phyloP scores from a whole-genome alignment of 2,329 filamentous ascomycete genomes.

The Trichoderma semiorbis region DNA sequence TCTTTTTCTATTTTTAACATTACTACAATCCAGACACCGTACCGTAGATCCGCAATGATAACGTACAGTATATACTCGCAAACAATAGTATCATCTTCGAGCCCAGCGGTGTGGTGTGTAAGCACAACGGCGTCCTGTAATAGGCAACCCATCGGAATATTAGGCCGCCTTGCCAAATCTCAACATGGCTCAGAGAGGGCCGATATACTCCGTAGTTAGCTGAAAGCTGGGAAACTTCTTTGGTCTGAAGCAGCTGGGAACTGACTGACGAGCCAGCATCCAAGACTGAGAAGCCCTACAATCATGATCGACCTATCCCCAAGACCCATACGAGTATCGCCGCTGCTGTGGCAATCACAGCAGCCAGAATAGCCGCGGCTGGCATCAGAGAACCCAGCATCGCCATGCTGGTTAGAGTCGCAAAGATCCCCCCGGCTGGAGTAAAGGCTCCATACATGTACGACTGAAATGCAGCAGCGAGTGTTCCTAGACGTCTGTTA shows the following conservation, averaged over 20 bases:
- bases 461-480: conserved; percentile 14
- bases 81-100: not conserved
- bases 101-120: not conserved
- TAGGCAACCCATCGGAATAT: not conserved
- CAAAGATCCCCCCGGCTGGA: conserved; percentile 13
- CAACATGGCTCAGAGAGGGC: not conserved
- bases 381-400: conserved; percentile 18
- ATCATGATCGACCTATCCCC: not conserved
- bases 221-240: not conserved
- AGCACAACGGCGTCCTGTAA: not conserved
- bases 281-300: not conserved
- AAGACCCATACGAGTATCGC: not conserved
- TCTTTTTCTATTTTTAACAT: not conserved
- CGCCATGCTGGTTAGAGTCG: conserved; percentile 13
- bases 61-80: not conserved
- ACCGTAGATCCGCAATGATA: not conserved
- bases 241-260: not conserved
- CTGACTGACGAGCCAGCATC: no score
- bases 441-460: conserved; percentile 16
- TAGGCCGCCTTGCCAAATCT: not conserved
- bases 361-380: not conserved
- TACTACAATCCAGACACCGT: not conserved
- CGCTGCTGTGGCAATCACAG: not conserved
- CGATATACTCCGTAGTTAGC: not conserved
- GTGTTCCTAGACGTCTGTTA: not conserved